Base-by-base conservation (phyloP, 768 basidiomycete genomes). In the Phanerochaete carnosa region DNA sequence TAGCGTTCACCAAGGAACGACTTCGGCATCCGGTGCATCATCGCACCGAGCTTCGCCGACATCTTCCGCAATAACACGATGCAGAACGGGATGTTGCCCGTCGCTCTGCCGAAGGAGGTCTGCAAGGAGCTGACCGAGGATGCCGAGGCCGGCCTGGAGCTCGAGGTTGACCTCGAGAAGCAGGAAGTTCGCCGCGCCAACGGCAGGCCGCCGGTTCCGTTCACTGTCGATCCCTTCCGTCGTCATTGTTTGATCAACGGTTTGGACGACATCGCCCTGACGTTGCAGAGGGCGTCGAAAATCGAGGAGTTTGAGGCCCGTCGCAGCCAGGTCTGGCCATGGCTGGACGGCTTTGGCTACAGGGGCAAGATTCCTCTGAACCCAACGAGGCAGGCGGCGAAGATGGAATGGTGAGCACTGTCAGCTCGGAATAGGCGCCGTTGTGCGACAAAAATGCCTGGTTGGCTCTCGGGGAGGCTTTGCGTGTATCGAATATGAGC, bases 301-400 rank as follows among this genome's bases (percentile, higher is more conserved):
- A 97, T 99, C 64, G 78, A 81, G 61, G 66, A 73, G 45, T 99
- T 98, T 68, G 97, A 99, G 81, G 69, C 81, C 69, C 83, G 82
- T 67, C 76, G 97, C 65, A 89, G 86, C 28, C 77, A 84, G 68
- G 72, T 77, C 60, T 98, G 95, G 94, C 92, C 97, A 5, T 99
- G 97, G 97, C 76, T 98, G 72, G 93, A 99, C 70, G 97, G 96
- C 35, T 91, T 96, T 63, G 94, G 94, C 28, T 97, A 94, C 76
- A 81, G 87, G 70, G 89, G 87, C 49, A 83, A 88, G 72, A 92
- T 94, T 57, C 86, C 88, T 1, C 76, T 86, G 23, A 67, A 72
- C 8, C 66, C 76, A 7, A 68, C 62, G 22, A 80, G 77, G 69
- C 69, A 70, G 50, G 70, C 69, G 32, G 73, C 73, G 69, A 85